Conservation (phyloP, 208 protist genomes). For the Wallacemonas collosoma region DNA sequence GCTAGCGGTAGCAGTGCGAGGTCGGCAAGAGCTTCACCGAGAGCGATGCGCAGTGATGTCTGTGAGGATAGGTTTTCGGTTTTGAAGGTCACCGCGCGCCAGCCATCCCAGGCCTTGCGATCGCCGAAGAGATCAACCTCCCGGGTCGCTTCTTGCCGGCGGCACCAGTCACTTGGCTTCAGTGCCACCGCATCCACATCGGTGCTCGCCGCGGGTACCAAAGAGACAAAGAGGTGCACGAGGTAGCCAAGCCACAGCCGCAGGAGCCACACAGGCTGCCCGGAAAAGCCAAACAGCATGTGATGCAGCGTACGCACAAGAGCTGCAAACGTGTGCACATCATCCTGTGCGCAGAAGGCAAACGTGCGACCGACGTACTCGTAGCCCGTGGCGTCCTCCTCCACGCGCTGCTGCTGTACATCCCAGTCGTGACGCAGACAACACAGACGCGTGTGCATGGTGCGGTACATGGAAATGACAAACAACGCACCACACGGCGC, state of each 20-base stretch:
- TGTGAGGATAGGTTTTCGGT: conserved; percentile 43
- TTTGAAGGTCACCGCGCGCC: conserved; percentile 32
- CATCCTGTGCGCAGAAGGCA: conserved; percentile 67
- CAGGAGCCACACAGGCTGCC: conserved; percentile 55
- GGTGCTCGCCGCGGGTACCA: conserved; percentile 56
- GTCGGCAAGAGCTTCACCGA: conserved; percentile 75
- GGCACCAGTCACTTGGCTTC: conserved; percentile 41
- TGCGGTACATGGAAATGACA: conserved; percentile 58
- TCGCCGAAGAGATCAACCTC: conserved; percentile 37
- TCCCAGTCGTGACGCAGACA: conserved; percentile 52
- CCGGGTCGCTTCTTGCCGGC: conserved; percentile 22
- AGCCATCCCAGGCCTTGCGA: conserved; percentile 35
- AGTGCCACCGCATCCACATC: conserved; percentile 49
- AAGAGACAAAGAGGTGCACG: conserved; percentile 56
- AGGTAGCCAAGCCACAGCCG: conserved; percentile 78
- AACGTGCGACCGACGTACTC: conserved; percentile 44
- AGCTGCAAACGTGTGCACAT: conserved; percentile 45
- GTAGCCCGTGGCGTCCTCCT: conserved; percentile 37
- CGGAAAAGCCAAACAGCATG: conserved; percentile 58
- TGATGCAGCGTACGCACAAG: conserved; percentile 56
- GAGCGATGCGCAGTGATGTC: conserved; percentile 53
- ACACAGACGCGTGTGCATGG: conserved; percentile 40
- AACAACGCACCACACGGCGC: conserved; percentile 60
- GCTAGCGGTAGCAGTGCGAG: conserved; percentile 61
- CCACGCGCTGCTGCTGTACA: conserved; percentile 43